A percentile compares a stretch with the other conserved stretches of the same genome.
These are phyloP conservation scores for Sarocladiaceae sp. DNA, from an alignment of 2,329 filamentous ascomycete genomes.

Conservation along the genomic window DNA sequence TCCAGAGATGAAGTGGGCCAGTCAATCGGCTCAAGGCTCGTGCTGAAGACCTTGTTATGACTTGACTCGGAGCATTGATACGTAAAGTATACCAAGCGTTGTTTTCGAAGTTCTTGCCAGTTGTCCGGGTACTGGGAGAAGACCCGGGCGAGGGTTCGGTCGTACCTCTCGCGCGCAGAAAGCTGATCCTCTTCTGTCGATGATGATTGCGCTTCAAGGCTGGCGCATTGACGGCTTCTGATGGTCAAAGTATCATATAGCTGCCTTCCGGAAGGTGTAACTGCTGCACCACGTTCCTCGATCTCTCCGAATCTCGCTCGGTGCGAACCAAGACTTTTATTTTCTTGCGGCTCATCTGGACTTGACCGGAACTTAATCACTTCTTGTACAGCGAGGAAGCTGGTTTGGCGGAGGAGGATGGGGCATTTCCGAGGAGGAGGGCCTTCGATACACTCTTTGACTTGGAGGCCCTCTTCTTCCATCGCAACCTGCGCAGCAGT, in stretches of 20 bases:
- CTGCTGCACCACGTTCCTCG: conserved; percentile 46
- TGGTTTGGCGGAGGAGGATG: conserved; percentile 49
- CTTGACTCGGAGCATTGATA: conserved; percentile 21
- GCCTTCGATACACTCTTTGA: conserved; percentile 47
- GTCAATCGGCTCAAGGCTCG: background rate
- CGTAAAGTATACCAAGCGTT: conserved; percentile 33
- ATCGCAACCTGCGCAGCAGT: conserved; percentile 38
- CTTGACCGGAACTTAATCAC: conserved; percentile 32
- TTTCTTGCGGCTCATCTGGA: background rate
- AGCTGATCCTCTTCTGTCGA: background rate
- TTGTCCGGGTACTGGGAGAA: conserved; percentile 38
- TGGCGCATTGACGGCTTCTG: conserved; percentile 17
- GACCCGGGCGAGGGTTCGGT: conserved; percentile 19
- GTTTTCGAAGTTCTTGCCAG: conserved; percentile 29
- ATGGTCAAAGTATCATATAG: conserved; percentile 42
- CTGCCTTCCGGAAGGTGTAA: conserved; percentile 39
- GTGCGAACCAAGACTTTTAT: conserved; percentile 31
- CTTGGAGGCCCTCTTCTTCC: conserved; percentile 32
- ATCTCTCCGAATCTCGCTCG: conserved; percentile 49
- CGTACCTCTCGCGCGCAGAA: conserved; percentile 10
- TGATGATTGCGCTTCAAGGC: background rate
- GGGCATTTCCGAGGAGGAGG: conserved; percentile 39
- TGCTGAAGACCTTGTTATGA: too few species aligned
- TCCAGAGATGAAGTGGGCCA: conserved; percentile 17
- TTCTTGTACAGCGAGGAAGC: conserved; percentile 48